Percentiles rank a stretch among this genome's conserved stretches.
Evolutionary conservation across 768 basidiomycete genomes (phyloP).

Genomic region (Termitomyces sp.): DNA sequence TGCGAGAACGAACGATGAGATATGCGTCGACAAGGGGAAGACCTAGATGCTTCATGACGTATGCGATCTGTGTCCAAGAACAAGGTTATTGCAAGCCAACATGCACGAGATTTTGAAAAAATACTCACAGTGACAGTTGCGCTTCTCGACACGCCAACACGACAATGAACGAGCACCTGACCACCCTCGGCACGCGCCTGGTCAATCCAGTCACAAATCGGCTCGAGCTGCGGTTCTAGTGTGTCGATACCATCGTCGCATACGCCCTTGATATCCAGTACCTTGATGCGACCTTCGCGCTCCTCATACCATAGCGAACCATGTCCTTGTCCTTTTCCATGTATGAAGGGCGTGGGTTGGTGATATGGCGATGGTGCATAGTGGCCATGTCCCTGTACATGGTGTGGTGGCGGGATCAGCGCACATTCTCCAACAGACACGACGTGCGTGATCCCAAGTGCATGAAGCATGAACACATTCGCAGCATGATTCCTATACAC

Average conservation of each 20-base stretch:
- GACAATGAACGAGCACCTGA: constrained; percentile 91
- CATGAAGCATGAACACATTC: constrained; percentile 95
- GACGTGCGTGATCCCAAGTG: constrained; percentile 94
- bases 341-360: constrained; percentile 28
- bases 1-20: constrained; percentile 84
- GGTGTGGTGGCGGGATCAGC: constrained; percentile 70
- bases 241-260: constrained; percentile 98
- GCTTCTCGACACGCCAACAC: constrained; percentile 97
- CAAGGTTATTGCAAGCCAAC: neutral
- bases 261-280: constrained; percentile 87
- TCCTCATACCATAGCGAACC: constrained; percentile 88
- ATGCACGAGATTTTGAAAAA: neutral
- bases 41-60: constrained; percentile 90
- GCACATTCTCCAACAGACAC: constrained; percentile 97
- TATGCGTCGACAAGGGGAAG: constrained; percentile 92
- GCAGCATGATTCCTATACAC: constrained; percentile 79
- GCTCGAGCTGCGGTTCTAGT: constrained; percentile 81
- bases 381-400: constrained; percentile 20
- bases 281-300: constrained; percentile 84
- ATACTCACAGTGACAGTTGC: constrained; percentile 83
- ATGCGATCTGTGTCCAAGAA: constrained; percentile 66
- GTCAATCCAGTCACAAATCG: constrained; percentile 94
- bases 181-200: constrained; percentile 79
- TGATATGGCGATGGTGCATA: constrained; percentile 20
- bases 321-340: constrained; percentile 48